phyloP scores from a whole-genome alignment of 306 rosid genomes.

The Sicyos edulis region DNA sequence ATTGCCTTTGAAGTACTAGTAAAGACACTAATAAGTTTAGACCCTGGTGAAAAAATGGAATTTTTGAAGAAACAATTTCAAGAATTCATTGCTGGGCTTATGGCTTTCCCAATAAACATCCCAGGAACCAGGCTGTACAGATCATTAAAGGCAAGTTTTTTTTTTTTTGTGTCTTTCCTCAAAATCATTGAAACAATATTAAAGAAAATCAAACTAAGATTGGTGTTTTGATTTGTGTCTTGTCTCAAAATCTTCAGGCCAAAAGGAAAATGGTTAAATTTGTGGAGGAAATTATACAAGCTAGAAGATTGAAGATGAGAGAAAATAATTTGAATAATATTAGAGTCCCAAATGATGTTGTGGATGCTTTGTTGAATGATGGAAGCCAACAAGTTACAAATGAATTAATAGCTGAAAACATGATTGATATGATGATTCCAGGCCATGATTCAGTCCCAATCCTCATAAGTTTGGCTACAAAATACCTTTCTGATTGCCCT shows the following conservation, averaged over 20 bases:
- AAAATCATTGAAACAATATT: background rate
- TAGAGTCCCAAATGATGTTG: conserved; percentile 59
- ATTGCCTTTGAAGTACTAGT: conserved; percentile 88
- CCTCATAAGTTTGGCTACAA: conserved; percentile 76
- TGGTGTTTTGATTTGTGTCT: background rate
- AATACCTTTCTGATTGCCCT: conserved; percentile 79
- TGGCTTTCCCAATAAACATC: conserved; percentile 71
- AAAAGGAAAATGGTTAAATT: conserved; percentile 79
- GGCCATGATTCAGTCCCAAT: conserved; percentile 96
- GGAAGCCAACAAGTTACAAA: conserved; percentile 56
- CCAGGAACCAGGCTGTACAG: conserved; percentile 69
- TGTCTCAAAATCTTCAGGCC: conserved; percentile 49
- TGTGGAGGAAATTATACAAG: conserved; percentile 46
- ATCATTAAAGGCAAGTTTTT: conserved; percentile 50
- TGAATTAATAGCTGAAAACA: conserved; percentile 77
- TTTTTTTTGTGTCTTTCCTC: background rate
- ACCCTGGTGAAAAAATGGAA: conserved; percentile 85
- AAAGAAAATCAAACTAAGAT: background rate
- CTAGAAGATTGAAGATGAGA: conserved; percentile 37
- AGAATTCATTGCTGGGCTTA: conserved; percentile 84
- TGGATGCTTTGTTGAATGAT: conserved; percentile 73
- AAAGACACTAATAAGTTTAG: conserved; percentile 91
- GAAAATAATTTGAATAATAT: conserved; percentile 7
- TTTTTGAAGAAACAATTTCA: conserved; percentile 66
- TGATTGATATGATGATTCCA: conserved; percentile 98